These are phyloP conservation scores for Coemansia aciculifera DNA, from an alignment of 192 early-diverging fungal genomes.

Conservation along the genomic window DNA sequence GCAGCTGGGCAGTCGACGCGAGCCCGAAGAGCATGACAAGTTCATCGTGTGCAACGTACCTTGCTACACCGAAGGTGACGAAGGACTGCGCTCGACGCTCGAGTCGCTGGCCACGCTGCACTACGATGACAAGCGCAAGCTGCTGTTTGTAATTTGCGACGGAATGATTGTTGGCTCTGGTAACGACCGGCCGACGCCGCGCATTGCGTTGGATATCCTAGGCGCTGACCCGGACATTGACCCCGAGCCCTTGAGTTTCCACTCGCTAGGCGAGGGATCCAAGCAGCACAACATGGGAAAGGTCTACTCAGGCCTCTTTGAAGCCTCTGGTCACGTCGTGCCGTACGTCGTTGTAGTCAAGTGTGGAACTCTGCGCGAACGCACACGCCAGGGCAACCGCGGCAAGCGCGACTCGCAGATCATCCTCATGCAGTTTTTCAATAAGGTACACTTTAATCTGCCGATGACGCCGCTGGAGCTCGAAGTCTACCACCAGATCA, in stretches of 20 bases:
- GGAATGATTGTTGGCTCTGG: slow-evolving; percentile 97
- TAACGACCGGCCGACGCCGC: slow-evolving; percentile 94
- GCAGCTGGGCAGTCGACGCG: slow-evolving; percentile 73
- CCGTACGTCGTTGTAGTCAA: slow-evolving; percentile 96
- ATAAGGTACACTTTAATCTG: slow-evolving; percentile 91
- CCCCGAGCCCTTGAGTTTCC: slow-evolving; percentile 82
- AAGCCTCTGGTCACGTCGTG: slow-evolving; percentile 85
- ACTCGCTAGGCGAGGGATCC: slow-evolving; percentile 83
- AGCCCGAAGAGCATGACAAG: slow-evolving; percentile 81
- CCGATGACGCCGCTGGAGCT: slow-evolving; percentile 97
- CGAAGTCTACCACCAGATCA: slow-evolving; percentile 98
- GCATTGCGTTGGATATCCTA: slow-evolving; percentile 95
- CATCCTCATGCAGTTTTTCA: slow-evolving; percentile 96
- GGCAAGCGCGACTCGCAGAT: slow-evolving; percentile 99
- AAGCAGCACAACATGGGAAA: slow-evolving; percentile 97
- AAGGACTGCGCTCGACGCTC: slow-evolving; percentile 86
- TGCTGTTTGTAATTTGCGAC: slow-evolving; percentile 94
- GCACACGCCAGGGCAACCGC: slow-evolving; percentile 88
- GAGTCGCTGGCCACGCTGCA: slow-evolving; percentile 88
- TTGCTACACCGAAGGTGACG: slow-evolving; percentile 98
- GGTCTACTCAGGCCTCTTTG: slow-evolving; percentile 96
- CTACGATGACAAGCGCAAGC: slow-evolving; percentile 98
- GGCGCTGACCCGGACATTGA: slow-evolving; percentile 83
- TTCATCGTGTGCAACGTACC: slow-evolving; percentile 95
- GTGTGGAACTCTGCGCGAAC: slow-evolving; percentile 82